These are phyloP conservation scores for Vitis amurensis DNA, from an alignment of 164 flowering plant species.

Conservation along the genomic window DNA sequence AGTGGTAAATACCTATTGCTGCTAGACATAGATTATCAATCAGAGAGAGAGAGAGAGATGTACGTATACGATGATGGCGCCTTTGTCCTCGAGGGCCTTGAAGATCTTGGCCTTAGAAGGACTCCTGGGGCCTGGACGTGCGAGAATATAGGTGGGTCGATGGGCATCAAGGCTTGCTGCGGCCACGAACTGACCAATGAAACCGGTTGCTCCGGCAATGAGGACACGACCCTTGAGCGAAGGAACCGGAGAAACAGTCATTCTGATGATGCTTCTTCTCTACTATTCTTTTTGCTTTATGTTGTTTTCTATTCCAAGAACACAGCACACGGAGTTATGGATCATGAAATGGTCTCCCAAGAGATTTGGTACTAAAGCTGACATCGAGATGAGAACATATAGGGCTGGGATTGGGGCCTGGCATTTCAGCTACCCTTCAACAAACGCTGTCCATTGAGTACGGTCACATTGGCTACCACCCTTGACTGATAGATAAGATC, in stretches of 20 bases:
- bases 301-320: no score
- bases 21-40: no score
- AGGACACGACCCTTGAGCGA: conserved; percentile 25
- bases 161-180: conserved; percentile 51
- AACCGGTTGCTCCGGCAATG: conserved; percentile 56
- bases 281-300: no score
- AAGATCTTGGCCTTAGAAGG: conserved; percentile 36
- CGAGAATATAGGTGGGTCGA: conserved; percentile 44
- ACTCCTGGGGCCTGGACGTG: conserved; percentile 19
- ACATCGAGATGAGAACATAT: no score
- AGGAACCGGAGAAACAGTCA: not conserved
- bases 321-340: no score
- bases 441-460: not conserved
- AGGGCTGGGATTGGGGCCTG: no score
- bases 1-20: not conserved
- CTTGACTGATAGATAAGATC: not conserved
- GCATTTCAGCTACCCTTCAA: not conserved
- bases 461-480: not conserved
- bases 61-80: conserved; percentile 49
- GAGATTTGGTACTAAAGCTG: no score
- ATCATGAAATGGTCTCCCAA: no score
- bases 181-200: conserved; percentile 58
- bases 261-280: not conserved
- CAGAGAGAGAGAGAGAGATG: not conserved
- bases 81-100: conserved; percentile 42